Evolutionary conservation across 345 rosid genomes (phyloP).

Genomic region (Syzygium oleosum): DNA sequence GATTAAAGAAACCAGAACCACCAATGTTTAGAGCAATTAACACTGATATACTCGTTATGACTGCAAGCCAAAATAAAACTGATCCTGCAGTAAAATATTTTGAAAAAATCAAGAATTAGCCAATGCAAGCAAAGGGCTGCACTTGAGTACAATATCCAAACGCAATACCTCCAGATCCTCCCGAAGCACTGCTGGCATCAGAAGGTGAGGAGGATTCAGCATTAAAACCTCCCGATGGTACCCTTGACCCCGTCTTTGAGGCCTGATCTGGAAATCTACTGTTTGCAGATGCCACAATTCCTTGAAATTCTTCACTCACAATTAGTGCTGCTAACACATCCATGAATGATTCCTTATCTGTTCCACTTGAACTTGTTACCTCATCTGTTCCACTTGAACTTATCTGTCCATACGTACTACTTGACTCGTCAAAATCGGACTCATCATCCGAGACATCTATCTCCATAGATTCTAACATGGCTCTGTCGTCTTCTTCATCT

Average conservation of each 20-base stretch:
- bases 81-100: conserved; percentile 48
- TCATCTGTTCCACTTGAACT: conserved; percentile 28
- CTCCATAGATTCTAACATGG: conserved; percentile 28
- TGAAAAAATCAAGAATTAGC: not conserved
- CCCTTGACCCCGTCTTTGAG: conserved; percentile 19
- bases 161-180: conserved; percentile 22
- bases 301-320: conserved; percentile 93
- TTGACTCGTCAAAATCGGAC: conserved; percentile 61
- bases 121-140: not conserved
- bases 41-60: conserved; percentile 57
- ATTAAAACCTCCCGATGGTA: conserved; percentile 20
- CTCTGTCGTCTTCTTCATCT: conserved; percentile 88
- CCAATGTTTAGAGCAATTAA: conserved; percentile 64
- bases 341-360: conserved; percentile 85
- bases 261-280: conserved; percentile 33
- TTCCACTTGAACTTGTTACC: conserved; percentile 24
- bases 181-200: conserved; percentile 24
- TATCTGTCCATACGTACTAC: conserved; percentile 17
- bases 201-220: conserved; percentile 22
- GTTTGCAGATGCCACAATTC: conserved; percentile 80
- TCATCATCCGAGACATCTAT: conserved; percentile 72
- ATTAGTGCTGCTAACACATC: conserved; percentile 87
- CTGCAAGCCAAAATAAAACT: conserved; percentile 60
- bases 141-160: not conserved
- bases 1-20: conserved; percentile 82